Conservation (phyloP, 257 asterid genomes). For the Plantago major region DNA sequence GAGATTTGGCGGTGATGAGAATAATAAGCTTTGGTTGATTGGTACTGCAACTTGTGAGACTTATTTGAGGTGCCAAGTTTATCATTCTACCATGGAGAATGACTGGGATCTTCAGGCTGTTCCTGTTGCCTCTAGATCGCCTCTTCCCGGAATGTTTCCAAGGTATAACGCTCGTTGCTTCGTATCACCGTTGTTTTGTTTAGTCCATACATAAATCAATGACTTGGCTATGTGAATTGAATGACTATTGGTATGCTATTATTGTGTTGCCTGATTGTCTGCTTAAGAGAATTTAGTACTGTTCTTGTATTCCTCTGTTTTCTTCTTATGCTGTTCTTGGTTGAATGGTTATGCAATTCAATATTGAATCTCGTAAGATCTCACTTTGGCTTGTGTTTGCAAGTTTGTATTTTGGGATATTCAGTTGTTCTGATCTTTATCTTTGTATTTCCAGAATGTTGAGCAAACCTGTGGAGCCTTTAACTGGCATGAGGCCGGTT, state of each 20-base stretch:
- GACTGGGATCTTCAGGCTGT: constrained; percentile 98
- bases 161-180: constrained; percentile 40
- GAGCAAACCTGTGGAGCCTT: constrained; percentile 41
- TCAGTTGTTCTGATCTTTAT: constrained; percentile 12
- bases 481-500: constrained; percentile 38
- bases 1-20: constrained; percentile 26
- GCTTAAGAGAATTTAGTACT: too few species aligned
- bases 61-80: constrained; percentile 86
- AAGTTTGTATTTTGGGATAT: too few species aligned
- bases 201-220: constrained; percentile 6
- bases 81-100: constrained; percentile 88
- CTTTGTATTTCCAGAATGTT: constrained; percentile 33
- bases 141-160: constrained; percentile 65
- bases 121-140: constrained; percentile 75
- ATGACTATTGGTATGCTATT: too few species aligned
- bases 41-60: constrained; percentile 97
- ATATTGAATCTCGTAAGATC: neutral
- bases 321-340: neutral
- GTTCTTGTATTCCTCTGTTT: too few species aligned
- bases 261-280: neutral
- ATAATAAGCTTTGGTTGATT: constrained; percentile 63
- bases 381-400: too few species aligned
- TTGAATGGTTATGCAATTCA: neutral
- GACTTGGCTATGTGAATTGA: neutral
- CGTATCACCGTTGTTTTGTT: neutral